Conservation (phyloP, 2,329 filamentous ascomycete genomes). For the Neofusicoccum umdonicola region DNA sequence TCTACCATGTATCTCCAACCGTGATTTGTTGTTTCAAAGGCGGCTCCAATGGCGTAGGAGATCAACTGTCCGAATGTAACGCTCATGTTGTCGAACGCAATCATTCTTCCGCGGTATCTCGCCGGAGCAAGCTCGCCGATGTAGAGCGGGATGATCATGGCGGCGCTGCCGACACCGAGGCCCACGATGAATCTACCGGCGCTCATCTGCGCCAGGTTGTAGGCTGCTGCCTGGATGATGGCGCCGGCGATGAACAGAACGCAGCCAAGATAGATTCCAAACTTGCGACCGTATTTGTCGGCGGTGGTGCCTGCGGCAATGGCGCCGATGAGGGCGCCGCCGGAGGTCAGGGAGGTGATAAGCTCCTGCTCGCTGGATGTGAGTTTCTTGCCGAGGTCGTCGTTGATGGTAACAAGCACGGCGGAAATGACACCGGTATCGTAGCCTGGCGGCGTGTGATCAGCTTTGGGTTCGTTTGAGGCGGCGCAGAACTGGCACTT, state of each 20-base stretch:
- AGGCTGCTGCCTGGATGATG: conserved; percentile 30
- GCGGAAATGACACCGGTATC: conserved; percentile 40
- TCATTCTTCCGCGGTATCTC: conserved; percentile 36
- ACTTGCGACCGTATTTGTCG: conserved; percentile 33
- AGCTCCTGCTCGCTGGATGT: conserved; percentile 33
- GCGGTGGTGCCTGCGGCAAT: conserved; percentile 38
- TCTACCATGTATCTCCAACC: conserved; percentile 19
- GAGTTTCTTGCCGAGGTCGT: conserved; percentile 17
- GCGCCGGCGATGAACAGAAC: conserved; percentile 28
- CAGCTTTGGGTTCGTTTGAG: too few species aligned
- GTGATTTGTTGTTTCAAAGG: conserved; percentile 34
- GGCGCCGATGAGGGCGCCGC: conserved; percentile 38
- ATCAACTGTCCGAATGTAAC: conserved; percentile 32
- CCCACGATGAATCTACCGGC: conserved; percentile 31
- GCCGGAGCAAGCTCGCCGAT: conserved; percentile 27
- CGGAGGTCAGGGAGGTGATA: conserved; percentile 39
- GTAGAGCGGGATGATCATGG: conserved; percentile 32
- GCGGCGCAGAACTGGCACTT: background rate
- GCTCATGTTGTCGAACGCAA: conserved; percentile 41
- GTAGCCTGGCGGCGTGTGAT: conserved; percentile 21
- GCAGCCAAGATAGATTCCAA: conserved; percentile 25
- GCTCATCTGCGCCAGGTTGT: conserved; percentile 27
- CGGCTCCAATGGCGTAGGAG: conserved; percentile 33
- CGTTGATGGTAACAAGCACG: conserved; percentile 35
- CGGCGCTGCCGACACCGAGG: conserved; percentile 31